Evolutionary conservation across 768 basidiomycete genomes (phyloP).

Genomic region (Hericium erinaceus): DNA sequence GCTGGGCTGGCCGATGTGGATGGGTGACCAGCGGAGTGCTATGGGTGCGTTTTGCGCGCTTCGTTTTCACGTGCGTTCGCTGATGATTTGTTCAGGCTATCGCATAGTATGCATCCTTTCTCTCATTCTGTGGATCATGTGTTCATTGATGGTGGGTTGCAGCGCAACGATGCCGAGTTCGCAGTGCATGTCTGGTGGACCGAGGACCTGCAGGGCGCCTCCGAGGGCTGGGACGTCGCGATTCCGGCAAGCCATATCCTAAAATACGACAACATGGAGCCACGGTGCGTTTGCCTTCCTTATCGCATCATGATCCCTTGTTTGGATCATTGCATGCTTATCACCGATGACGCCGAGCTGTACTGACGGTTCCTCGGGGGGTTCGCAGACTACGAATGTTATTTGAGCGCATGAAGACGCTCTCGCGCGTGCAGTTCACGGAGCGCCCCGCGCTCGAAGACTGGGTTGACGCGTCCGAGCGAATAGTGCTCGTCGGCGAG

Average conservation of each 20-base stretch:
- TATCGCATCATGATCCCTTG: neutral
- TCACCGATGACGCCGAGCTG: neutral
- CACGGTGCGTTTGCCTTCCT: constrained; percentile 1
- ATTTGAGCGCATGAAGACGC: constrained; percentile 2
- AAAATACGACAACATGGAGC: constrained; percentile 1
- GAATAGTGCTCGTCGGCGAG: constrained; percentile 12
- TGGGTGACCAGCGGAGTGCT: constrained; percentile 4
- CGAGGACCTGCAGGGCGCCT: constrained; percentile 4
- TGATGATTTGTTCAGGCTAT: constrained; percentile 3
- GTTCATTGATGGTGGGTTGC: neutral
- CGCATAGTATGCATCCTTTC: constrained; percentile 6
- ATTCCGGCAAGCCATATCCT: neutral
- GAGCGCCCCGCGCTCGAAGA: constrained; percentile 10
- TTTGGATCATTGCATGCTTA: neutral
- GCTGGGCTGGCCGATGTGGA: constrained; percentile 6
- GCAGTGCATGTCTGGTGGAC: constrained; percentile 8
- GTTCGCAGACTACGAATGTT: constrained; percentile 1
- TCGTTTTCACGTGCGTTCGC: neutral
- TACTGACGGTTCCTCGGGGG: neutral
- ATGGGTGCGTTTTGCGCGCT: constrained; percentile 3
- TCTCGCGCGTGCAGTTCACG: constrained; percentile 3
- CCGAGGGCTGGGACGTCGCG: constrained; percentile 9
- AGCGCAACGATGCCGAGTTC: constrained; percentile 4
- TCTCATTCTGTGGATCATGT: no score
- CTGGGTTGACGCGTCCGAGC: constrained; percentile 12